phyloP scores from a whole-genome alignment of 495 filamentous ascomycete species.

The Aspergillus ellipticus region DNA sequence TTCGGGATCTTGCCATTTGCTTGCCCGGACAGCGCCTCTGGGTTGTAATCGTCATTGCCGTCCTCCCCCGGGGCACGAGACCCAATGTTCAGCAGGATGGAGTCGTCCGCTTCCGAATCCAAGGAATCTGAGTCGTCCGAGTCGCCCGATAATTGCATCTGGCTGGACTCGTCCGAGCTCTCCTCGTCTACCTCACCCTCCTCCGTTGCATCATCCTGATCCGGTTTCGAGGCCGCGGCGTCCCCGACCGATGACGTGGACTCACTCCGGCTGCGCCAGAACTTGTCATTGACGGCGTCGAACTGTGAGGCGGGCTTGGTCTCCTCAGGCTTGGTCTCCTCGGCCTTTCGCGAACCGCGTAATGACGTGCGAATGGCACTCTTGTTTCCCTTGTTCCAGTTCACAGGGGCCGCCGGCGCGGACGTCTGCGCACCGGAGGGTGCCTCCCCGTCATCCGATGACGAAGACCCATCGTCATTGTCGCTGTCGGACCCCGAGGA shows the following conservation, averaged over 20 bases:
- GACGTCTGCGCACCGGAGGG: not conserved
- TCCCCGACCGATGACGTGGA: conserved; percentile 26
- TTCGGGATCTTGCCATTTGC: conserved; percentile 1
- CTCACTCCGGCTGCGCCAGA: conserved; percentile 38
- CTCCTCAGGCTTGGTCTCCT: conserved; percentile 5
- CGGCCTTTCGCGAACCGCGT: conserved; percentile 21
- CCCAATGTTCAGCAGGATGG: conserved; percentile 41
- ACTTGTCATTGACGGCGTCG: conserved; percentile 37
- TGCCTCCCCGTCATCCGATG: conserved; percentile 3
- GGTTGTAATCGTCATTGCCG: conserved; percentile 24
- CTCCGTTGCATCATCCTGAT: conserved; percentile 13
- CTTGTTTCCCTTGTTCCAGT: conserved; percentile 41
- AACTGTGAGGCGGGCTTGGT: conserved; percentile 25
- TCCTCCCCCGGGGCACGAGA: conserved; percentile 22
- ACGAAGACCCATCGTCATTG: not conserved
- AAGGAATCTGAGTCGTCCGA: conserved; percentile 36
- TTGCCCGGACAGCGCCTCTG: conserved; percentile 18
- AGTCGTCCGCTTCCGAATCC: conserved; percentile 40
- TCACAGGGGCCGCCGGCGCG: conserved; percentile 27
- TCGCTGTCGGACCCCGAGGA: conserved; percentile 27
- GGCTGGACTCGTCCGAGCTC: conserved; percentile 9
- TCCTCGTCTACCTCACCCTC: conserved; percentile 23
- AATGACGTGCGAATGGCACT: conserved; percentile 35
- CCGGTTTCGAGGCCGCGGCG: not conserved
- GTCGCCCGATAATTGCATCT: conserved; percentile 25